These are phyloP conservation scores for Eragrostis tef DNA, from an alignment of 202 grass and related monocot genomes.

Conservation along the genomic window DNA sequence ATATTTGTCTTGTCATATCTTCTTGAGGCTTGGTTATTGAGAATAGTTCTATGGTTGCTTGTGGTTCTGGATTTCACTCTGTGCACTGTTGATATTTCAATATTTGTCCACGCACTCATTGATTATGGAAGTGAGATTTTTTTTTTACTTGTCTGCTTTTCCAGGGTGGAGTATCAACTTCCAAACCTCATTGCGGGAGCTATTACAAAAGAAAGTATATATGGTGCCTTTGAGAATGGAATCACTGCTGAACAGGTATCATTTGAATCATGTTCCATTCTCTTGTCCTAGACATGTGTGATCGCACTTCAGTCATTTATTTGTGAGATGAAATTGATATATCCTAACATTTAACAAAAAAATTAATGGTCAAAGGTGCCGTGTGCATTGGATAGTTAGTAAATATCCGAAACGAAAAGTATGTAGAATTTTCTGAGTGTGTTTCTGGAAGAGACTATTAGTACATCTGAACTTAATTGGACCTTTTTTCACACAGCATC, in stretches of 20 bases:
- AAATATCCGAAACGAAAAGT: no score
- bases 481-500: not conserved
- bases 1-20: not conserved
- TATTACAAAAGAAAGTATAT: conserved; percentile 93
- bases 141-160: not conserved
- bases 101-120: conserved; percentile 26
- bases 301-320: no score
- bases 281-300: no score
- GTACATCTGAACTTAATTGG: no score
- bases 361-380: no score
- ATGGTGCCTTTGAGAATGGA: conserved; percentile 90
- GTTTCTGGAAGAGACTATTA: no score
- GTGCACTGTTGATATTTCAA: not conserved
- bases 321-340: no score
- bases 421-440: no score
- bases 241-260: conserved; percentile 89
- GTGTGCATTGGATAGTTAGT: no score
- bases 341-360: no score
- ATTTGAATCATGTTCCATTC: not conserved
- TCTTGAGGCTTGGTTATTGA: conserved; percentile 27
- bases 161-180: conserved; percentile 92
- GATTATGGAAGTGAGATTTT: conserved; percentile 10
- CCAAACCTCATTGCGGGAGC: conserved; percentile 90
- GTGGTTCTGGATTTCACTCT: not conserved
- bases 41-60: conserved; percentile 9